Conservation (phyloP, 1,139 yeast genomes). For the Entelexis paramagnoliae region DNA sequence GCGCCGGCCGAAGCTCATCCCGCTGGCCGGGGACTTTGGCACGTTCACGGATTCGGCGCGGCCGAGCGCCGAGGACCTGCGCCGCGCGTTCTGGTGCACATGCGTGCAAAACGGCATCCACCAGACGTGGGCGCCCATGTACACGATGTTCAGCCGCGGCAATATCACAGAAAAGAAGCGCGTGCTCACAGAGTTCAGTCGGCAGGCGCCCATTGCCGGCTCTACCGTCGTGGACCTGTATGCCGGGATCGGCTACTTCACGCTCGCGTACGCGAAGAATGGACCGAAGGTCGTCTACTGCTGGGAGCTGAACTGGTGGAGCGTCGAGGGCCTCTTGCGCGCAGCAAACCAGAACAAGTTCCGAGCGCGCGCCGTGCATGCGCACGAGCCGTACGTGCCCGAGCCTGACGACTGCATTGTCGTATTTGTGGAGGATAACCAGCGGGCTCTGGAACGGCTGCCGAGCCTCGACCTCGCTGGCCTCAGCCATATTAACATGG, state of each 20-base stretch:
- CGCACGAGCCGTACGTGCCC: constrained; percentile 30
- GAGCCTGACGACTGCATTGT: constrained; percentile 29
- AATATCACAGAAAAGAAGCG: constrained; percentile 74
- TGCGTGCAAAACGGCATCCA: constrained; percentile 61
- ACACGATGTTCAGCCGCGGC: constrained; percentile 86
- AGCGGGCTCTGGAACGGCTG: constrained; percentile 39
- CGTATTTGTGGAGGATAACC: constrained; percentile 57
- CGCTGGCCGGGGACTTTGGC: constrained; percentile 60
- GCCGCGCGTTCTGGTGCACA: constrained; percentile 58
- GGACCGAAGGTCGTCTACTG: constrained; percentile 50
- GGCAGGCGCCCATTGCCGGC: constrained; percentile 28
- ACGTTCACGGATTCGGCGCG: constrained; percentile 31
- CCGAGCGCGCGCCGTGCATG: constrained; percentile 32
- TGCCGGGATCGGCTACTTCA: constrained; percentile 80
- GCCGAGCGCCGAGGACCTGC: constrained; percentile 29
- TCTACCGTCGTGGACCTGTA: constrained; percentile 57
- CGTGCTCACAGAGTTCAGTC: constrained; percentile 33
- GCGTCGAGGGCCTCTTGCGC: constrained; percentile 55
- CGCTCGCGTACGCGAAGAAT: constrained; percentile 52
- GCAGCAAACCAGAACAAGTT: constrained; percentile 45
- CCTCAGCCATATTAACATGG: constrained; percentile 62
- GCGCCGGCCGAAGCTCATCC: constrained; percentile 53
- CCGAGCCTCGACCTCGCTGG: constrained; percentile 17
- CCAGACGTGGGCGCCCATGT: constrained; percentile 77
- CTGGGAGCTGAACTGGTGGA: constrained; percentile 86